Evolutionary conservation across 73 alveolate species (phyloP), one percentile per base, ranked within the genome.

Genomic region (Paramecium primaurelia): DNA sequence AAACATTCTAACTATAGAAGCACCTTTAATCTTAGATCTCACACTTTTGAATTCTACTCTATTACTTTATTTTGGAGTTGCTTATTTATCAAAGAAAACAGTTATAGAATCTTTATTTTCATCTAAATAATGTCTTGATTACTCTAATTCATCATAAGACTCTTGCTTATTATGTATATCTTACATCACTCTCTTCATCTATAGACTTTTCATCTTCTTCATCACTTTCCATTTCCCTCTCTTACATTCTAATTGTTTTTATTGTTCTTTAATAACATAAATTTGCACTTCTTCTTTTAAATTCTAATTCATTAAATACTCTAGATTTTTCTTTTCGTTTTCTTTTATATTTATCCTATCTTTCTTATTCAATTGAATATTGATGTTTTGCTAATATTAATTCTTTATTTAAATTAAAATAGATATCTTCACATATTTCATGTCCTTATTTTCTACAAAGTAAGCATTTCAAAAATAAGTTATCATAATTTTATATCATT

Each of bases 111-210:
- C 47, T 80, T 80, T 80, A 26, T 80, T 80, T 36, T 80, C 91
- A 45, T 80, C 91, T 10, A 80, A 80, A 26, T 26, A 36, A 80
- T 80, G 71, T 25, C 58, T 40, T 6, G 44, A 25, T 25, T 45
- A 42, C 8, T 80, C 87, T 73, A 73, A 37, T 11, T 73, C 87
- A 73, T 73, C 87, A 73, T 73, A 73, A 34, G 87, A 73, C 87
- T 73, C 58, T 73, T 34, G 59, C 36, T 73, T 73, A 73, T 73
- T n/a, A 37, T 73, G 11, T 36, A 73, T 34, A 10, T 36, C 34
- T 9, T 37, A 37, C 87, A 73, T 73, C 87, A 38, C 37, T 36
- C 5, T 36, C 58, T 16, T 73, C 47, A 40, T 22, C 37, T 3
- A 0, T 7, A 6, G 91, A 80, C 5, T 49, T 47, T 3, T 44